Percentiles rank a stretch among this genome's conserved stretches.
These are phyloP conservation scores for Ophiocytium majus DNA, from an alignment of 352 stramenopile genomes.

Conservation along the genomic window DNA sequence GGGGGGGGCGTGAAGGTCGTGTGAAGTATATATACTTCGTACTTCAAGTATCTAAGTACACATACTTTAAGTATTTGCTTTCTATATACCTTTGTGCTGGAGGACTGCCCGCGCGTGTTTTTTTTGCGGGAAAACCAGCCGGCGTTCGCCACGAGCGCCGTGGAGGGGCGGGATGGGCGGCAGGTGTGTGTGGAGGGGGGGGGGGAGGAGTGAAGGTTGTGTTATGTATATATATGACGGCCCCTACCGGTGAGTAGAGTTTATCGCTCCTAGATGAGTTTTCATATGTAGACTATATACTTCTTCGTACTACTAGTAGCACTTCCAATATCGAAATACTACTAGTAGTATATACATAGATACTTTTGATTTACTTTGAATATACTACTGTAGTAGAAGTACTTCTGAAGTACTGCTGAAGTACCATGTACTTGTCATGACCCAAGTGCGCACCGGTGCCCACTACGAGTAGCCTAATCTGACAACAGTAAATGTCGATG, in stretches of 20 bases:
- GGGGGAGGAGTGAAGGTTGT: not conserved
- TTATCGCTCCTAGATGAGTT: no score
- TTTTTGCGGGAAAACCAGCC: constrained; percentile 81
- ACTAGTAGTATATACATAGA: not conserved
- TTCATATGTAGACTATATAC: not conserved
- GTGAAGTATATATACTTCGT: not conserved
- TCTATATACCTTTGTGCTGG: constrained; percentile 39
- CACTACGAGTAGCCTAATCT: no score
- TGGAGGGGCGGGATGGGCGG: constrained; percentile 64
- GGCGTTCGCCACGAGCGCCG: constrained; percentile 66
- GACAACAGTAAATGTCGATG: no score
- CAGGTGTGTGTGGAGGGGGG: constrained; percentile 55
- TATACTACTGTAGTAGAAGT: no score
- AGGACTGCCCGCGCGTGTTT: constrained; percentile 75
- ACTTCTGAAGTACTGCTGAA: no score
- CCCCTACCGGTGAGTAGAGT: no score
- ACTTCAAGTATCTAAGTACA: no score
- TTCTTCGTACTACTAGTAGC: not conserved
- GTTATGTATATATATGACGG: not conserved
- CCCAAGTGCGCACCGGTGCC: no score
- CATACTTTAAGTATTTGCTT: no score
- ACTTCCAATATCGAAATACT: not conserved
- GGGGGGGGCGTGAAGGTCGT: not conserved
- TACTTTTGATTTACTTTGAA: not conserved
- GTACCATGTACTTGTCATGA: no score